Conservation (phyloP, 2,329 filamentous ascomycete species). For the Lecanoromycetidae sp. region DNA sequence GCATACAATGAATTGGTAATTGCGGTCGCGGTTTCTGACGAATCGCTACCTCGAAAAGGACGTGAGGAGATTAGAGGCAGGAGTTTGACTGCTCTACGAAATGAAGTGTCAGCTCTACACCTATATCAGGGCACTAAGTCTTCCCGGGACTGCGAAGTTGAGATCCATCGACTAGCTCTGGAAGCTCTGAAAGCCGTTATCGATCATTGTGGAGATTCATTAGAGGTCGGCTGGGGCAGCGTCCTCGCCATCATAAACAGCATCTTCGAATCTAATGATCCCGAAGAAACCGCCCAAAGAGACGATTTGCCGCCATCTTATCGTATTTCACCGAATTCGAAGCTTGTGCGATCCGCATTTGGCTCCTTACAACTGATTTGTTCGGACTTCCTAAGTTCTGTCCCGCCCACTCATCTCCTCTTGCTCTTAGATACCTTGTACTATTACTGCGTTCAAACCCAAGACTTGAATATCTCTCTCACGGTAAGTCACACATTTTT, state of each 20-base stretch:
- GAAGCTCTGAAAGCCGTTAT: constrained; percentile 72
- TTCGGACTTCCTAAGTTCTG: constrained; percentile 76
- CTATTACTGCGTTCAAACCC: constrained; percentile 75
- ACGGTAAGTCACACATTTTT: constrained; percentile 47
- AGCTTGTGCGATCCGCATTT: constrained; percentile 76
- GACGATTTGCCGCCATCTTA: background rate
- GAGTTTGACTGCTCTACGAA: constrained; percentile 54
- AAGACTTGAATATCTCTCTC: constrained; percentile 89
- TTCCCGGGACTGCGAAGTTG: constrained; percentile 45
- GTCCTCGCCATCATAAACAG: constrained; percentile 76
- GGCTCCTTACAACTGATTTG: constrained; percentile 82
- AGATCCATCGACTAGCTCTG: constrained; percentile 68
- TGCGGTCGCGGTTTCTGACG: constrained; percentile 32
- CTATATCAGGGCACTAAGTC: constrained; percentile 44
- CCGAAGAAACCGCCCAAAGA: constrained; percentile 20
- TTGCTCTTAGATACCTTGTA: constrained; percentile 77
- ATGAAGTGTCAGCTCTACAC: constrained; percentile 49
- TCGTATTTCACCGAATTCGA: constrained; percentile 47
- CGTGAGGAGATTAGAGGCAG: constrained; percentile 57
- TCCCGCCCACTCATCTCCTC: constrained; percentile 58
- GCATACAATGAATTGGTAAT: constrained; percentile 37
- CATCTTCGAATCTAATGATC: constrained; percentile 57
- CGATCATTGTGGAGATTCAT: constrained; percentile 75
- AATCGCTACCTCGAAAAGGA: constrained; percentile 38
- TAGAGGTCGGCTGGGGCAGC: constrained; percentile 72